Conservation (phyloP, 306 rosid genomes). For the Adenanthera pavonina region DNA sequence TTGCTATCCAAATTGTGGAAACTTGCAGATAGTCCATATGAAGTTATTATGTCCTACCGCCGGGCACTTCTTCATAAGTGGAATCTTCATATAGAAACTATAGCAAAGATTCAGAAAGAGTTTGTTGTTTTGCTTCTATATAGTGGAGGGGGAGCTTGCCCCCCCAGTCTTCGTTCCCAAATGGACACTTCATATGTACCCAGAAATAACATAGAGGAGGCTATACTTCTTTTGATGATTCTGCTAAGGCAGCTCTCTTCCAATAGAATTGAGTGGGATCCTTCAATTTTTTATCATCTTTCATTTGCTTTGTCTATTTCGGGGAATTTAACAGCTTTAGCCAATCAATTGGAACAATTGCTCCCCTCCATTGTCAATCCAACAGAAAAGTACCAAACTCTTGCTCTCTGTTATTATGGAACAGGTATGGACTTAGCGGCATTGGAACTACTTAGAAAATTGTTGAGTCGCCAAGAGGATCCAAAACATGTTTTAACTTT, state of each 20-base stretch:
- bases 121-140: conserved; percentile 82
- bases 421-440: conserved; percentile 70
- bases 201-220: conserved; percentile 84
- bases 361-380: conserved; percentile 65
- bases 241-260: conserved; percentile 71
- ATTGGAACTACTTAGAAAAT: conserved; percentile 68
- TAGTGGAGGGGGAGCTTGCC: conserved; percentile 76
- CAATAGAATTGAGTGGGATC: conserved; percentile 89
- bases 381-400: conserved; percentile 58
- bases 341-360: conserved; percentile 75
- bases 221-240: conserved; percentile 88
- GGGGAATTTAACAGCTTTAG: conserved; percentile 76
- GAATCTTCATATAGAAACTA: conserved; percentile 70
- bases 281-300: conserved; percentile 90
- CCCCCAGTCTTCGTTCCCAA: conserved; percentile 85
- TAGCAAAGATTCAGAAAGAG: conserved; percentile 78
- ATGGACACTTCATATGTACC: conserved; percentile 85
- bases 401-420: conserved; percentile 84
- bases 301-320: conserved; percentile 85
- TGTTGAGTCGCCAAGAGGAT: conserved; percentile 61
- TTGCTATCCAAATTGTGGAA: conserved; percentile 90
- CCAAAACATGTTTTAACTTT: conserved; percentile 63
- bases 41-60: conserved; percentile 78
- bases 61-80: conserved; percentile 75
- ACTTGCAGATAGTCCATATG: conserved; percentile 73